Evolutionary conservation across 179 eudicot genomes (phyloP).

Genomic region (Spergularia azorica): DNA sequence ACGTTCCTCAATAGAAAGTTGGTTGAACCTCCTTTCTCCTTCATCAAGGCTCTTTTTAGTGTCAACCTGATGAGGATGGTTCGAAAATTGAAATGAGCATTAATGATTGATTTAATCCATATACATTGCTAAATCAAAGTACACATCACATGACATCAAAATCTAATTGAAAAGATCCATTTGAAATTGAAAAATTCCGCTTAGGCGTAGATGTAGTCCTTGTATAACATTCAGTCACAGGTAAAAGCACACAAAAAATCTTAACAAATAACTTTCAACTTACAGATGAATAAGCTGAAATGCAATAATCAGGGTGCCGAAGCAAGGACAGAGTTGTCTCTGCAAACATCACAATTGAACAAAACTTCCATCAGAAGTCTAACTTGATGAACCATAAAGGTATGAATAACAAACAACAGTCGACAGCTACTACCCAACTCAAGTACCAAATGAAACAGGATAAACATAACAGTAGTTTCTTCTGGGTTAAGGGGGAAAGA

Average conservation of each 20-base stretch:
- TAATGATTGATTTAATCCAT: background rate
- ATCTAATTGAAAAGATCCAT: background rate
- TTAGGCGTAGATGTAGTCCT: background rate
- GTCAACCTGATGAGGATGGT: conserved; percentile 54
- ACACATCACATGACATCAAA: background rate
- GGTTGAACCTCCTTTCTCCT: conserved; percentile 77
- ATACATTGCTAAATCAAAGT: background rate
- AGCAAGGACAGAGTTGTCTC: conserved; percentile 88
- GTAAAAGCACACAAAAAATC: conserved; percentile 2
- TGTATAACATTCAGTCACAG: background rate
- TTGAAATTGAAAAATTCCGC: background rate
- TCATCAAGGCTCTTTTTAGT: conserved; percentile 76
- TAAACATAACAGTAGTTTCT: too few species aligned
- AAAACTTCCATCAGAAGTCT: conserved; percentile 13
- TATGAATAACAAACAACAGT: background rate
- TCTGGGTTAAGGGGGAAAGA: background rate
- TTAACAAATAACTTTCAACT: conserved; percentile 33
- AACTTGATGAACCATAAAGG: background rate
- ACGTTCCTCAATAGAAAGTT: conserved; percentile 81
- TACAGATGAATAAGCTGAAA: conserved; percentile 92
- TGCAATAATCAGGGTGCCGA: conserved; percentile 96
- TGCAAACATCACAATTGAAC: conserved; percentile 41
- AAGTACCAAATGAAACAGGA: background rate
- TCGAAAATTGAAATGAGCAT: conserved; percentile 14
- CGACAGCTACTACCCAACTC: background rate